phyloP scores from a whole-genome alignment of 495 filamentous ascomycete species.

The Diplogelasinospora grovesii region DNA sequence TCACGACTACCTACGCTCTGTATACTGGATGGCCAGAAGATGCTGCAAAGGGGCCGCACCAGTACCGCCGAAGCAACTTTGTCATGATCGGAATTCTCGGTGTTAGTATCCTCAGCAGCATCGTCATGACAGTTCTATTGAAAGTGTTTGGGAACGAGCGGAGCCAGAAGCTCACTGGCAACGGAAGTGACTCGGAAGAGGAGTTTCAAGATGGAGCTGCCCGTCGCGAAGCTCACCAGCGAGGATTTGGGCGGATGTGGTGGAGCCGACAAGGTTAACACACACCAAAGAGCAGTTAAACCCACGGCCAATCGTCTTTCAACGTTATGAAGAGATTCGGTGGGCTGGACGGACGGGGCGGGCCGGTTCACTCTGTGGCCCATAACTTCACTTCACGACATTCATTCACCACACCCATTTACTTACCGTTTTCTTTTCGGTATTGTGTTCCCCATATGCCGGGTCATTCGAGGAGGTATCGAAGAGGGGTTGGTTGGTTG shows the following conservation, averaged over 20 bases:
- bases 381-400: constrained; percentile 17
- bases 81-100: constrained; percentile 83
- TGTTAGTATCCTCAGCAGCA: constrained; percentile 64
- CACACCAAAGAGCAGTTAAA: too few relatives aligned
- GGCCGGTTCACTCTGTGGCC: constrained; percentile 19
- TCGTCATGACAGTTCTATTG: constrained; percentile 60
- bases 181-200: constrained; percentile 36
- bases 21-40: constrained; percentile 82
- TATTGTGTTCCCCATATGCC: constrained; percentile 13
- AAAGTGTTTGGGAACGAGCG: constrained; percentile 53
- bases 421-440: constrained; percentile 2
- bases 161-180: constrained; percentile 32
- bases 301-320: too few relatives aligned
- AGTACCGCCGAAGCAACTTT: constrained; percentile 77
- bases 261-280: constrained; percentile 20
- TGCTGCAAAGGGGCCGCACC: constrained; percentile 54
- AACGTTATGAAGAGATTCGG: background rate
- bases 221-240: constrained; percentile 57
- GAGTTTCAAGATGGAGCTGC: constrained; percentile 64
- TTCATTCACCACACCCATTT: constrained; percentile 7
- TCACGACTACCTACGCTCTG: constrained; percentile 82
- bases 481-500: too few relatives aligned
- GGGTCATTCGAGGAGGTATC: constrained; percentile 20
- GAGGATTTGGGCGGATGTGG: constrained; percentile 60
- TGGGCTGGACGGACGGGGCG: background rate